These are phyloP conservation scores for Monascus ruber DNA, from an alignment of 2,329 filamentous ascomycete genomes.

Conservation along the genomic window DNA sequence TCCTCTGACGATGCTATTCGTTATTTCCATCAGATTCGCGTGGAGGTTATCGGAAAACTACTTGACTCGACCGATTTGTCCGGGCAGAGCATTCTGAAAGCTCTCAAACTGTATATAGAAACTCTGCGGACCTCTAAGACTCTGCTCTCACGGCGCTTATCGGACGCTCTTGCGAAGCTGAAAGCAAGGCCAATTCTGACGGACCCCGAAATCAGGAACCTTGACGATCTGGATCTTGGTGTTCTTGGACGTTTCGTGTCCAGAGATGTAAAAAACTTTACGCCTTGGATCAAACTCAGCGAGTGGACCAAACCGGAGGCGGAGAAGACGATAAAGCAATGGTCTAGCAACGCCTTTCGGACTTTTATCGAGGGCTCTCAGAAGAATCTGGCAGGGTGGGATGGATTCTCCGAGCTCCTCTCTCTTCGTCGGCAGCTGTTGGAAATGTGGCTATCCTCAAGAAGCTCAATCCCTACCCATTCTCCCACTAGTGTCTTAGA, in stretches of 20 bases:
- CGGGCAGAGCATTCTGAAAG: constrained; percentile 46
- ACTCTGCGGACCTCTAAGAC: constrained; percentile 69
- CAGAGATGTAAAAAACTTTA: constrained; percentile 73
- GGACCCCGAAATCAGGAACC: constrained; percentile 52
- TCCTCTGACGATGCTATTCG: constrained; percentile 66
- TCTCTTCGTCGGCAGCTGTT: constrained; percentile 59
- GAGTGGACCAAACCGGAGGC: constrained; percentile 54
- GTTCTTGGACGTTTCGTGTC: constrained; percentile 69
- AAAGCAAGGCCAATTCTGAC: constrained; percentile 61
- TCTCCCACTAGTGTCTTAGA: constrained; percentile 54
- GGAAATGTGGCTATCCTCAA: constrained; percentile 61
- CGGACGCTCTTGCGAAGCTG: constrained; percentile 55
- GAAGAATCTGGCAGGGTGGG: constrained; percentile 47
- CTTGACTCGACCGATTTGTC: constrained; percentile 44
- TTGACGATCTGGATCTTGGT: constrained; percentile 66
- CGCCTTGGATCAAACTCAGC: constrained; percentile 74
- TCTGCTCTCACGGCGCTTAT: constrained; percentile 60
- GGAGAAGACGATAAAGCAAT: constrained; percentile 49
- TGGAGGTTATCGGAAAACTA: constrained; percentile 53
- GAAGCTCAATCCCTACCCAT: constrained; percentile 46
- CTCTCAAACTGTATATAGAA: constrained; percentile 61
- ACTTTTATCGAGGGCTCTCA: constrained; percentile 52
- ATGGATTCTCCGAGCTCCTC: constrained; percentile 58
- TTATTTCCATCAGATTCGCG: constrained; percentile 65
- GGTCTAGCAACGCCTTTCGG: constrained; percentile 52